These are phyloP conservation scores for Leccinum aurantiacum DNA, from an alignment of 768 basidiomycete genomes.

Conservation along the genomic window DNA sequence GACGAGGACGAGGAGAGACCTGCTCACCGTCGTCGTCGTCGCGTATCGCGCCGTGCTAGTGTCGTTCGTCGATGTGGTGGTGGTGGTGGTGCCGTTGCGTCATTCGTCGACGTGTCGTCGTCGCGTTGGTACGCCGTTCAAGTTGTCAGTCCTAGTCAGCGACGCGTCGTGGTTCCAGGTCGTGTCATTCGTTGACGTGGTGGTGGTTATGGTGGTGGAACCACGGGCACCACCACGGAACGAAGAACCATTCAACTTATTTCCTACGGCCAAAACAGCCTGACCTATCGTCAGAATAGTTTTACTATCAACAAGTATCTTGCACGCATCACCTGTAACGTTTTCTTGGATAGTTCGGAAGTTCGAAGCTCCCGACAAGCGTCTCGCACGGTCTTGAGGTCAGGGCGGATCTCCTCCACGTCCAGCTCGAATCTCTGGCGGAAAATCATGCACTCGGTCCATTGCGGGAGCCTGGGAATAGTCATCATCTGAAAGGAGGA, in stretches of 20 bases:
- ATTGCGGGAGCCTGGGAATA: conserved; percentile 71
- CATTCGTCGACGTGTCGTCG: too few relatives aligned
- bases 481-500: conserved; percentile 57
- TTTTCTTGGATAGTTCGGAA: conserved; percentile 64
- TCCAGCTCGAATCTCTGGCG: conserved; percentile 80
- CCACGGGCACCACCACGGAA: conserved; percentile 84
- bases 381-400: conserved; percentile 68
- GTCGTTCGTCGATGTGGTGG: too few relatives aligned
- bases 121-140: too few relatives aligned
- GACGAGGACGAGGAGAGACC: too few relatives aligned
- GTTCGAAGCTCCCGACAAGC: conserved; percentile 65
- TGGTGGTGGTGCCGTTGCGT: too few relatives aligned
- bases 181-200: too few relatives aligned
- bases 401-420: conserved; percentile 80
- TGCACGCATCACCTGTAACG: conserved; percentile 53
- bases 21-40: too few relatives aligned
- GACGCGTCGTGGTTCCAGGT: too few relatives aligned
- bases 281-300: conserved; percentile 27
- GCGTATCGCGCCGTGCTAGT: too few relatives aligned
- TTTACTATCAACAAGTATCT: background rate
- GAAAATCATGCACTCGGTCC: conserved; percentile 83
- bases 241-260: conserved; percentile 75
- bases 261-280: conserved; percentile 77
- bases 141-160: too few relatives aligned
- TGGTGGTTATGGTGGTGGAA: conserved; percentile 27